Evolutionary conservation across 2,329 filamentous ascomycete genomes (phyloP).

Genomic region (Apiospora arundinis): DNA sequence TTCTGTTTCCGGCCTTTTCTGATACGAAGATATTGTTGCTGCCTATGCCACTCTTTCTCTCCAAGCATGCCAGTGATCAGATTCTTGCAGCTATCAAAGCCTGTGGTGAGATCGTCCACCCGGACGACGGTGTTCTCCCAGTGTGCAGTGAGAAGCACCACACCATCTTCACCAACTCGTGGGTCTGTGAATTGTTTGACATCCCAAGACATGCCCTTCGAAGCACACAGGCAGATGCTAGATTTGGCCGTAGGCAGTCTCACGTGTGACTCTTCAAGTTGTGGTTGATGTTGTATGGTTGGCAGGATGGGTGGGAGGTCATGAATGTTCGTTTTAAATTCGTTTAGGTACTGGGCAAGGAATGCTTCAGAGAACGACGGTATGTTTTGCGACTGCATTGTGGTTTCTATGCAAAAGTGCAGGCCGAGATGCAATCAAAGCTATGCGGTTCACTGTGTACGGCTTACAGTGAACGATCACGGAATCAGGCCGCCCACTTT

Average conservation of each 20-base stretch:
- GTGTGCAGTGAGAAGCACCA: not conserved
- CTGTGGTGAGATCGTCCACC: not conserved
- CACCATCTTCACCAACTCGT: not conserved
- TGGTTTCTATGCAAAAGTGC: not conserved
- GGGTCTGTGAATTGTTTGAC: not conserved
- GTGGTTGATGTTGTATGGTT: not conserved
- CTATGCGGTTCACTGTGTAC: not conserved
- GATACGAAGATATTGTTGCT: not conserved
- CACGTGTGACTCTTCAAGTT: not conserved
- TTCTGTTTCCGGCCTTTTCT: not conserved
- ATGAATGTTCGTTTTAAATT: not conserved
- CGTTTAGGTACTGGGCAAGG: not conserved
- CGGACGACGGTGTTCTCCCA: not conserved
- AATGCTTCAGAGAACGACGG: not conserved
- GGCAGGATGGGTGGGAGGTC: not conserved
- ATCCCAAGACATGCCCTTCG: not conserved
- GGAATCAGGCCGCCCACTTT: constrained; percentile 5
- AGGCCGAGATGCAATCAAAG: not conserved
- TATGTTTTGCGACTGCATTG: not conserved
- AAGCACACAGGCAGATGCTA: not conserved
- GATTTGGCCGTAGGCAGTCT: not conserved
- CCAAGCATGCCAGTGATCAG: not conserved
- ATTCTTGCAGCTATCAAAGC: not conserved
- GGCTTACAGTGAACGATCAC: not conserved
- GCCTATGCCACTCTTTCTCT: not conserved